Base-by-base conservation (phyloP, 768 basidiomycete species). In the Boletus patriciae region DNA sequence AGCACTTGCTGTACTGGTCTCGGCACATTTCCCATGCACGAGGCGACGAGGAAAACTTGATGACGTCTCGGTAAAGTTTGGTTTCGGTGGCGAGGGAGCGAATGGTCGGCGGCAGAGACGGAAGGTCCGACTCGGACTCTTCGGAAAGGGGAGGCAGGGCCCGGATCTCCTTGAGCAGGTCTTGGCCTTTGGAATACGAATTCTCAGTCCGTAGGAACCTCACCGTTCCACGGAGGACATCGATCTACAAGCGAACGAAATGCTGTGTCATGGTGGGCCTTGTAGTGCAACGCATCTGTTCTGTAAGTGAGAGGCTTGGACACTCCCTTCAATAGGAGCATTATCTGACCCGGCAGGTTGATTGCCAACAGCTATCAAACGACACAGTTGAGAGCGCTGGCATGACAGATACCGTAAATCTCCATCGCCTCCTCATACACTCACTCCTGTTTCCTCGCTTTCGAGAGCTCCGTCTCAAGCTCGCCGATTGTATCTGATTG, bases 151-250 rank as follows among this genome's bases (percentile, higher is more conserved):
- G 76, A 18, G 89, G 90, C 0, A 98, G 78, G 7, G 84, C 67
- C 59, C 88, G 83, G 53, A 98, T 86, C 63, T 93, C 90, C 50
- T 82, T 80, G 56, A 98, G 83, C 0, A 98, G 81, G 64, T 95
- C 93, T 70, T 93, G 91, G 3, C 94, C 92, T 68, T 90, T 94
- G 74, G 98, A 86, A 68, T 92, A 94, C 3, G 92, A 83, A 69
- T 98, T 98, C 73, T 98, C 95, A 34, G 81, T 86, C 23, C 95
- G 86, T n/a, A 99, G 78, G 83, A 90, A 98, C 19, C 92, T 85
- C 29, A 98, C 85, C 0, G 95, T 91, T 6, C 88, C 87, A 41
- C 92, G 89, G n/a, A 98, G 81, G 15, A 89, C 90, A 45, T 96
- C 91, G 66, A 98, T 86, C 89, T 94, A 63, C 23, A 55, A 13